Percentiles rank a stretch among this genome's conserved stretches.
phyloP scores from a whole-genome alignment of 768 basidiomycete species.

The Coprinellus aureogranulatus region DNA sequence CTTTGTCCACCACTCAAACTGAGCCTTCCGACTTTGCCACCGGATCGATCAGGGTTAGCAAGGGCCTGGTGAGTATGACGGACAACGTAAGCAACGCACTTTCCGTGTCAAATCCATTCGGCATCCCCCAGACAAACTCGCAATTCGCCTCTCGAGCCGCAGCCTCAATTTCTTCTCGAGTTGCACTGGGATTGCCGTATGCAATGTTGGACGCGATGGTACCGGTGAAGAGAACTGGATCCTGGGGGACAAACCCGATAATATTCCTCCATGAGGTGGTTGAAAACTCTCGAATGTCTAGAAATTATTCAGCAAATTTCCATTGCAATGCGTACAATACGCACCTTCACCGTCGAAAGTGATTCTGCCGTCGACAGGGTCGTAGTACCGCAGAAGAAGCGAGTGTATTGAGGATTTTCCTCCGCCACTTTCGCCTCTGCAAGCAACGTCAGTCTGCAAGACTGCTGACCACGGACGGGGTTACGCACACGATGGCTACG shows the following conservation, averaged over 20 bases:
- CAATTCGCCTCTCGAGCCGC: conserved; percentile 92
- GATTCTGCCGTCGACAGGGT: conserved; percentile 78
- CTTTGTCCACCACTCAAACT: conserved; percentile 79
- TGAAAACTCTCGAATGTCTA: conserved; percentile 86
- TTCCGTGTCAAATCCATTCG: conserved; percentile 88
- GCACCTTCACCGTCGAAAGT: conserved; percentile 84
- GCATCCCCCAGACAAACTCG: conserved; percentile 94
- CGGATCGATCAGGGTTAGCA: not conserved
- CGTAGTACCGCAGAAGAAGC: conserved; percentile 84
- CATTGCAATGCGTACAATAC: conserved; percentile 13
- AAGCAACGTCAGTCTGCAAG: no score
- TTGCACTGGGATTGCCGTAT: conserved; percentile 74
- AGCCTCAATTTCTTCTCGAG: conserved; percentile 79
- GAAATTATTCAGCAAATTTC: not conserved
- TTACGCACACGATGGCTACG: conserved; percentile 86
- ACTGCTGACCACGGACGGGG: no score
- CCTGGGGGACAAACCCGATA: conserved; percentile 95
- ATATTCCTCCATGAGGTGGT: conserved; percentile 82
- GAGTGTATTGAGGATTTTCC: conserved; percentile 93
- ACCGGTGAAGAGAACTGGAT: conserved; percentile 86
- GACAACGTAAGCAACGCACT: no score
- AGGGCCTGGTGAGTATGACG: no score
- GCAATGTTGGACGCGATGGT: conserved; percentile 95
- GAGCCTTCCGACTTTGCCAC: conserved; percentile 55
- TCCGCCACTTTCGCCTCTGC: conserved; percentile 86